Conservation (phyloP, 306 rosid genomes). For the Cicer chorassanicum region DNA sequence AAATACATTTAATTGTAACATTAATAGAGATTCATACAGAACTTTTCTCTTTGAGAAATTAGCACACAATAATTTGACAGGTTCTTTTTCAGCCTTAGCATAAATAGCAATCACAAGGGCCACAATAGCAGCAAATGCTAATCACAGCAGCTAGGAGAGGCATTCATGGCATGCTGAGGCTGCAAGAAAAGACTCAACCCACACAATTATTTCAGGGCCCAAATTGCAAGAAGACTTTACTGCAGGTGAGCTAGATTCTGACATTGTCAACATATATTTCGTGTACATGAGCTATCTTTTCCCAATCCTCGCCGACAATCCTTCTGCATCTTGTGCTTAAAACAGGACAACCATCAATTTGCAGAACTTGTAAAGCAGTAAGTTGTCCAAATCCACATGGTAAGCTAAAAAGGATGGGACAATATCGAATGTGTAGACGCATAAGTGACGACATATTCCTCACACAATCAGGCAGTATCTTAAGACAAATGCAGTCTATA, state of each 20-base stretch:
- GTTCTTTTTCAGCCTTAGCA: too few species aligned
- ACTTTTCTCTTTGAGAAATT: too few species aligned
- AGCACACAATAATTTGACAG: too few species aligned
- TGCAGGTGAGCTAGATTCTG: constrained; percentile 1
- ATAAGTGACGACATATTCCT: constrained; percentile 21
- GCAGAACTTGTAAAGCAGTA: constrained; percentile 25
- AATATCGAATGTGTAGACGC: constrained; percentile 22
- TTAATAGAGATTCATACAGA: too few species aligned
- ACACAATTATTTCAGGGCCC: too few species aligned
- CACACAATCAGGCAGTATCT: constrained; percentile 37
- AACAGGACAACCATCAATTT: constrained; percentile 34
- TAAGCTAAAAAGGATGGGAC: constrained; percentile 33
- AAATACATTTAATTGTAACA: too few species aligned
- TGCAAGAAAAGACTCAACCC: too few species aligned
- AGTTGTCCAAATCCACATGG: constrained; percentile 6
- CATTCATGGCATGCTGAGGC: too few species aligned
- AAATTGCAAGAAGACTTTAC: too few species aligned
- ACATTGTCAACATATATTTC: constrained; percentile 28
- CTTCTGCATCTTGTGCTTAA: constrained; percentile 38
- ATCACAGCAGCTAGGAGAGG: too few species aligned
- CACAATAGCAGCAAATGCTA: too few species aligned
- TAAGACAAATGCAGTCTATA: constrained; percentile 27
- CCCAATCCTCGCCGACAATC: constrained; percentile 40
- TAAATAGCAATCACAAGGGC: too few species aligned
- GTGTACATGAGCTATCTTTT: constrained; percentile 39